phyloP scores from a whole-genome alignment of 2,329 filamentous ascomycete genomes.

The Penicillium sp. region DNA sequence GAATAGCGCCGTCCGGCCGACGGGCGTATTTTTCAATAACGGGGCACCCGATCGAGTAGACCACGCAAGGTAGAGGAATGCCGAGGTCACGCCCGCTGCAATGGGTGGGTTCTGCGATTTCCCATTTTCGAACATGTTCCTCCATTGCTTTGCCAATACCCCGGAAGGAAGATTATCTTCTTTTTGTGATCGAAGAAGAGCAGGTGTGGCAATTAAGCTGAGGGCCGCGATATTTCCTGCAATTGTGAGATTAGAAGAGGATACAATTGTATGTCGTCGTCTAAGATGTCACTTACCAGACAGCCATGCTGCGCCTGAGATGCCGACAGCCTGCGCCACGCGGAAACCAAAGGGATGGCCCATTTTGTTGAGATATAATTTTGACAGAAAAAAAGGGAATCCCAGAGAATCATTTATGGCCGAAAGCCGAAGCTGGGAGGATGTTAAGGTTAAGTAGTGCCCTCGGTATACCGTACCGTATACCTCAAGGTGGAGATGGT shows the following conservation, averaged over 20 bases:
- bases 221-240: slow-evolving; percentile 33
- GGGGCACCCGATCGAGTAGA: slow-evolving; percentile 20
- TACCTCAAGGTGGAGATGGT: too few relatives aligned
- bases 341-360: slow-evolving; percentile 25
- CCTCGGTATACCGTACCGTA: too few relatives aligned
- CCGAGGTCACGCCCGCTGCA: slow-evolving; percentile 22
- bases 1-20: slow-evolving; percentile 27
- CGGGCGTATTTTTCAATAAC: slow-evolving; percentile 15
- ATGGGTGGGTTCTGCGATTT: slow-evolving; percentile 31
- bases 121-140: slow-evolving; percentile 25
- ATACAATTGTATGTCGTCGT: too few relatives aligned
- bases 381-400: neutral
- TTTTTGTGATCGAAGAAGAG: slow-evolving; percentile 26
- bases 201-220: slow-evolving; percentile 30
- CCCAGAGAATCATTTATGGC: neutral
- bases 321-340: slow-evolving; percentile 32
- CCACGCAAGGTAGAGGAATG: slow-evolving; percentile 37
- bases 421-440: neutral
- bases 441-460: too few relatives aligned
- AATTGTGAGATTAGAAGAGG: neutral
- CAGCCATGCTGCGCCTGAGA: slow-evolving; percentile 36
- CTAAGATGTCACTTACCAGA: slow-evolving; percentile 28
- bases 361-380: slow-evolving; percentile 15
- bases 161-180: slow-evolving; percentile 13
- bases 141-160: slow-evolving; percentile 22